Base-by-base conservation (phyloP, 2,329 filamentous ascomycete genomes). In the Exutisphaerella laricina region DNA sequence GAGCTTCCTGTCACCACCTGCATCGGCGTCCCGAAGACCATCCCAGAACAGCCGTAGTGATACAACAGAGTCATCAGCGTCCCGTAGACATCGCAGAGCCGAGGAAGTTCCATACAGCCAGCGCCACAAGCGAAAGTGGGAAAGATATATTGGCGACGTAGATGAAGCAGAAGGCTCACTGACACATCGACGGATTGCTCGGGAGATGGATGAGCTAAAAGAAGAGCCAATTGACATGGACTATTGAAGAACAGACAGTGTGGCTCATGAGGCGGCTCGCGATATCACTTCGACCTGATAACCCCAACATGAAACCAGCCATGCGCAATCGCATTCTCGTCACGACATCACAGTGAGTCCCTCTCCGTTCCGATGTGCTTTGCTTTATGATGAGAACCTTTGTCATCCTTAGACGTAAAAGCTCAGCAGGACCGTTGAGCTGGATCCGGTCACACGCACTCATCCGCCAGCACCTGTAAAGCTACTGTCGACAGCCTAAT, bases 111-210 rank as follows among this genome's bases (percentile, higher is more conserved):
- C 60, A 4, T 63, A 62, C 46, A 49, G 57, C 9, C 42, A 60
- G 30, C 50, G 60, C 18, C 32, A 62, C 40, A 65, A 65, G 43
- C 55, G 63, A 3, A 59, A 59, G 35, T 66, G 63, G 63, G 61
- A 63, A 39, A 39, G 49, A 14, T 63, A 58, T 31, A 58, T 64
- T 12, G 59, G 67, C 4, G 62, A 66, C 28, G 57, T 56, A 5
- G 60, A 65, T 39, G 53, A 59, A 3, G 46, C 55, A n/a, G 45
- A 70, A 26, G 59, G 59, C 12, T 59, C 58, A 28, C 61, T 68
- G 58, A 70, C 70, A 35, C 65, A 70, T 20, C 65, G 68, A 51
- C 64, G 70, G 23, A 55, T 70, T 33, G 68, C 66, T 4, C 66
- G 65, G 18, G 68, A 71, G 23, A 59, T 69, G 28, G 70, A 73